These are phyloP conservation scores for Mycocentrospora acerina DNA, from an alignment of 2,329 filamentous ascomycete species.

Conservation along the genomic window DNA sequence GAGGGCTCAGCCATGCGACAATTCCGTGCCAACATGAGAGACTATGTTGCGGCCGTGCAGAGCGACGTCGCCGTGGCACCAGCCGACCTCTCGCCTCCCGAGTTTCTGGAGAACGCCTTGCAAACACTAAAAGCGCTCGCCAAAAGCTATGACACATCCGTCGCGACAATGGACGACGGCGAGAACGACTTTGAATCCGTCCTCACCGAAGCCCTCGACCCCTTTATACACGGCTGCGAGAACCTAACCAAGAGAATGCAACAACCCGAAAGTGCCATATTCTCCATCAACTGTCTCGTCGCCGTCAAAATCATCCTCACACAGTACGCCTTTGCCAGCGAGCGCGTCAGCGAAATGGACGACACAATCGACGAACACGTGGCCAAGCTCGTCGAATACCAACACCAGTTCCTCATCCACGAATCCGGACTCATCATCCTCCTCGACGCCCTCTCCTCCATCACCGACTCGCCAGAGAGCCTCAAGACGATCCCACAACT, in stretches of 20 bases:
- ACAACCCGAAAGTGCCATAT: slow-evolving; percentile 64
- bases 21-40: slow-evolving; percentile 78
- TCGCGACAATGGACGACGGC: slow-evolving; percentile 57
- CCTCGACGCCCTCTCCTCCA: slow-evolving; percentile 57
- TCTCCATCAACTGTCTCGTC: slow-evolving; percentile 71
- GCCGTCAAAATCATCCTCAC: slow-evolving; percentile 59
- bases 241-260: slow-evolving; percentile 65
- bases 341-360: slow-evolving; percentile 58
- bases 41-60: slow-evolving; percentile 75
- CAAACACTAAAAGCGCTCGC: slow-evolving; percentile 77
- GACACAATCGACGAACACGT: slow-evolving; percentile 58
- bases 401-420: slow-evolving; percentile 71
- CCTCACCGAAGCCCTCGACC: slow-evolving; percentile 77
- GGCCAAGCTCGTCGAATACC: slow-evolving; percentile 63
- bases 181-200: slow-evolving; percentile 74
- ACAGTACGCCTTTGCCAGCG: slow-evolving; percentile 64
- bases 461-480: slow-evolving; percentile 49
- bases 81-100: slow-evolving; percentile 72
- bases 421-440: slow-evolving; percentile 72
- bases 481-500: slow-evolving; percentile 58
- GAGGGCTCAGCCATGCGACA: slow-evolving; percentile 78
- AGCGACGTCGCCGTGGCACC: slow-evolving; percentile 69
- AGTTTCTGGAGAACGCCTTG: slow-evolving; percentile 78
- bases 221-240: slow-evolving; percentile 76
- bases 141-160: slow-evolving; percentile 82